These are phyloP conservation scores for Pseudozyma sp. DNA, from an alignment of 1,284 basidiomycete genomes.

Conservation along the genomic window DNA sequence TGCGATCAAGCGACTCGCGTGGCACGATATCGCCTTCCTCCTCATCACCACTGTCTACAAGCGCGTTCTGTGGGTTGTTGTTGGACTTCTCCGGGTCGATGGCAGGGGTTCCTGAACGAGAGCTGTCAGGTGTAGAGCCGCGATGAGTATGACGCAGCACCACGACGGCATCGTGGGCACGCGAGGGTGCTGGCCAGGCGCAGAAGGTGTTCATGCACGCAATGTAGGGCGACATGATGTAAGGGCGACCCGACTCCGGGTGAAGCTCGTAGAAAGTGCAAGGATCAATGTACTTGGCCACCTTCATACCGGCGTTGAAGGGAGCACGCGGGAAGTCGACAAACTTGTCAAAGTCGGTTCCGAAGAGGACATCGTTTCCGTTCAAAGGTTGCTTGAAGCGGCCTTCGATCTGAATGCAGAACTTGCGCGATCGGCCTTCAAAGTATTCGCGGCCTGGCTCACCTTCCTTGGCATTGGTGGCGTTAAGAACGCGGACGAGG, in stretches of 20 bases:
- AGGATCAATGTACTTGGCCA: constrained; percentile 70
- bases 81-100: constrained; percentile 49
- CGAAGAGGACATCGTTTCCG: constrained; percentile 64
- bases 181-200: constrained; percentile 69
- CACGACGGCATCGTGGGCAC: constrained; percentile 68
- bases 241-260: constrained; percentile 69
- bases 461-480: constrained; percentile 64
- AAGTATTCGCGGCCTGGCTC: constrained; percentile 66
- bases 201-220: constrained; percentile 71
- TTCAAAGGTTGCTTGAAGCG: constrained; percentile 68
- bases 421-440: constrained; percentile 67
- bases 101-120: constrained; percentile 31
- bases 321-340: constrained; percentile 67
- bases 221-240: constrained; percentile 70
- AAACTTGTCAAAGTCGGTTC: constrained; percentile 65
- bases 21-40: constrained; percentile 69
- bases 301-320: constrained; percentile 70
- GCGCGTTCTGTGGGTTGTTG: constrained; percentile 30
- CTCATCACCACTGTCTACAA: constrained; percentile 45
- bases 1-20: constrained; percentile 58
- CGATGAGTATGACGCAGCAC: constrained; percentile 62
- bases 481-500: constrained; percentile 69
- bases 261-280: constrained; percentile 63
- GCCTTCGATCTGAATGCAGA: constrained; percentile 71
- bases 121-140: constrained; percentile 16